Evolutionary conservation across 306 rosid genomes (phyloP).

Genomic region (barrel medic (Medicago truncatula)): DNA sequence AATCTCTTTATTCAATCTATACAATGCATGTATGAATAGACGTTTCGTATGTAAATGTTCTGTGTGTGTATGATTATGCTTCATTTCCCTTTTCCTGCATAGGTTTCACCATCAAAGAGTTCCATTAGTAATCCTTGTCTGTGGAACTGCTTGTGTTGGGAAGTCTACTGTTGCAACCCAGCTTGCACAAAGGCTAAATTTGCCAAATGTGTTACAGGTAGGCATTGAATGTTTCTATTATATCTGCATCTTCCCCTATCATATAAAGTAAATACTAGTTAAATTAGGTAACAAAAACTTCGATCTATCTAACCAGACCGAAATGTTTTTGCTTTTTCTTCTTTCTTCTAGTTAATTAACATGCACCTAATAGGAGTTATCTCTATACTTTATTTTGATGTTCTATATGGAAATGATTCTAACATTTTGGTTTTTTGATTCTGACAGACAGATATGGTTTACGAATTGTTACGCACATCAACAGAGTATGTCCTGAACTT

Average conservation of each 20-base stretch:
- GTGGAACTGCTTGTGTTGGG: slow-evolving; percentile 99
- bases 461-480: slow-evolving; percentile 91
- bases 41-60: neutral
- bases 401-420: slow-evolving; percentile 37
- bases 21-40: too few species aligned
- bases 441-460: slow-evolving; percentile 95
- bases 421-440: slow-evolving; percentile 44
- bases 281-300: slow-evolving; percentile 14
- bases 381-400: slow-evolving; percentile 27
- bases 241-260: slow-evolving; percentile 15
- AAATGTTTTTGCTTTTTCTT: neutral
- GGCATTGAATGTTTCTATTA: slow-evolving; percentile 22
- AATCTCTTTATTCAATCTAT: neutral
- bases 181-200: slow-evolving; percentile 93
- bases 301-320: slow-evolving; percentile 22
- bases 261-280: neutral
- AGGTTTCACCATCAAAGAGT: slow-evolving; percentile 99
- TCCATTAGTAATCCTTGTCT: slow-evolving; percentile 92
- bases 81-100: slow-evolving; percentile 31
- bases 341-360: neutral
- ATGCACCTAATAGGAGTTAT: slow-evolving; percentile 23
- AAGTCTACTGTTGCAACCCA: slow-evolving; percentile 97
- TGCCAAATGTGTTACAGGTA: slow-evolving; percentile 97
- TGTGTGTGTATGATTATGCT: neutral
- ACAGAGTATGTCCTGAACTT: slow-evolving; percentile 77